These are phyloP conservation scores for Massariosphaeria phaeospora DNA, from an alignment of 495 filamentous ascomycete genomes.

Conservation along the genomic window DNA sequence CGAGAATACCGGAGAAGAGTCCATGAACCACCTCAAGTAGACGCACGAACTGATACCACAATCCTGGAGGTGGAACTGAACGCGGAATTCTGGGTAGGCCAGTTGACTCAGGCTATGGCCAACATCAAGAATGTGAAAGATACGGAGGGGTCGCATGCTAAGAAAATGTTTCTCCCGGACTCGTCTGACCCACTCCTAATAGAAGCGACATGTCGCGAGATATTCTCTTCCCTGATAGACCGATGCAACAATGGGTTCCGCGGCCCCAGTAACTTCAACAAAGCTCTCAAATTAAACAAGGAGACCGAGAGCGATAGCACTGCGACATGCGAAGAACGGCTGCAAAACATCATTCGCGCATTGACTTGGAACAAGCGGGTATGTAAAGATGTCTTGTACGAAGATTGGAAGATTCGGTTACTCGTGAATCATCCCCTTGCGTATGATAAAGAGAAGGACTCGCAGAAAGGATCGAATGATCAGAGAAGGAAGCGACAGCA, in stretches of 20 bases:
- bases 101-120: not conserved
- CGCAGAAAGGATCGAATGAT: conserved; percentile 14
- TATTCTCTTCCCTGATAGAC: conserved; percentile 1
- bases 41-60: not conserved
- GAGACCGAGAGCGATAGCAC: not conserved
- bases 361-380: conserved; percentile 11
- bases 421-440: conserved; percentile 8
- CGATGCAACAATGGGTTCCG: conserved; percentile 14
- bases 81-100: conserved; percentile 9
- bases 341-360: not conserved
- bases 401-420: conserved; percentile 11
- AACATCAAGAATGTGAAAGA: conserved; percentile 6
- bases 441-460: conserved; percentile 11
- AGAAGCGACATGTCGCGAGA: not conserved
- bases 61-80: not conserved
- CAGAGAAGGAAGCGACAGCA: not conserved
- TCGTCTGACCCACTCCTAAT: not conserved
- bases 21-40: not conserved
- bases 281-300: conserved; percentile 6
- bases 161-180: conserved; percentile 1
- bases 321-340: conserved; percentile 2
- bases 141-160: not conserved
- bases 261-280: conserved; percentile 2
- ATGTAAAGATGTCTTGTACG: conserved; percentile 15
- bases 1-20: conserved; percentile 7